Conservation (phyloP, 257 asterid genomes). For the Schizonepeta tenuifolia region DNA sequence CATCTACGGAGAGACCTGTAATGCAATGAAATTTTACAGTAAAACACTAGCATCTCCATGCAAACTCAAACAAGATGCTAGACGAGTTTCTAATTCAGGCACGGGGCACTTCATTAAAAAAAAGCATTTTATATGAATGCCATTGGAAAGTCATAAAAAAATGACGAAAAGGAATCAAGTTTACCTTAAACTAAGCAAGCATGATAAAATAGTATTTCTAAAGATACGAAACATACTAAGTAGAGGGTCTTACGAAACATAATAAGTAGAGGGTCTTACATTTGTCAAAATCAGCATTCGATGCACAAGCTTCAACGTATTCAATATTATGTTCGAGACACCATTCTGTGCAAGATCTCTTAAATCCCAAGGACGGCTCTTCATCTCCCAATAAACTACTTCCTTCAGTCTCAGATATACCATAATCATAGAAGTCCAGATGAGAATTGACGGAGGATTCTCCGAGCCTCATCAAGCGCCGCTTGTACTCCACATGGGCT, state of each 20-base stretch:
- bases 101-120: not conserved
- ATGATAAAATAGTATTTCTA: not conserved
- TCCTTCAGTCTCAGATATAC: constrained; percentile 89
- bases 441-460: constrained; percentile 48
- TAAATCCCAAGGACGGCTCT: constrained; percentile 56
- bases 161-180: too few species aligned
- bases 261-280: constrained; percentile 62
- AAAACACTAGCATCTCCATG: constrained; percentile 3
- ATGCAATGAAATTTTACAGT: constrained; percentile 3
- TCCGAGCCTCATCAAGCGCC: constrained; percentile 52
- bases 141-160: not conserved
- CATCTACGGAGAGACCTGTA: constrained; percentile 62
- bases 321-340: constrained; percentile 83
- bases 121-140: not conserved
- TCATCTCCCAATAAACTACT: constrained; percentile 80
- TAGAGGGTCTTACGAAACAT: too few species aligned
- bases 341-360: constrained; percentile 70
- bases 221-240: not conserved
- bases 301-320: constrained; percentile 90
- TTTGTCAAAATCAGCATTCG: constrained; percentile 81
- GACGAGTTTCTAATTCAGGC: not conserved
- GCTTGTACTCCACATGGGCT: constrained; percentile 79
- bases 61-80: not conserved
- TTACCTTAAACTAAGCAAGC: too few species aligned
- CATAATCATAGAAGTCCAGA: constrained; percentile 54